phyloP scores from a whole-genome alignment of 2,329 filamentous ascomycete species.

The Kalmusia sp. region DNA sequence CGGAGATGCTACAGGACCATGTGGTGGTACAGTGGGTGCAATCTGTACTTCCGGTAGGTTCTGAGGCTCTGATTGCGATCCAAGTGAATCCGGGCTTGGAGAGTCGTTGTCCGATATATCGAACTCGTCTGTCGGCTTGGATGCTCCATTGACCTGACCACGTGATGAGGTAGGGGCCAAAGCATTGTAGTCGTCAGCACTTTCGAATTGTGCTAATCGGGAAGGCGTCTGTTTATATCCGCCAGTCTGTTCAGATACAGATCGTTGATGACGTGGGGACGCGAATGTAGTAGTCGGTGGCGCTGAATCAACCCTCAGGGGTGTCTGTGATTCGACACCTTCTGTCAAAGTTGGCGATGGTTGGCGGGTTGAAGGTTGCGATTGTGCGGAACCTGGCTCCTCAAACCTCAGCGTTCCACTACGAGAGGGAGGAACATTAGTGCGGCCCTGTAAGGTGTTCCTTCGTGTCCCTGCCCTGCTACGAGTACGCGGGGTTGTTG shows the following conservation, averaged over 20 bases:
- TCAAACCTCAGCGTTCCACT: conserved; percentile 51
- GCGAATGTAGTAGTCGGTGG: conserved; percentile 38
- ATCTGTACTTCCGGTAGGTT: conserved; percentile 42
- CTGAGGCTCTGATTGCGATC: conserved; percentile 25
- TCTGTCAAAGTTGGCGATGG: conserved; percentile 48
- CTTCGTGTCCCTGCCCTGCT: conserved; percentile 48
- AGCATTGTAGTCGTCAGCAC: conserved; percentile 35
- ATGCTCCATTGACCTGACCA: conserved; percentile 29
- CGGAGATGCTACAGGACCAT: conserved; percentile 78
- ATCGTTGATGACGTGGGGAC: conserved; percentile 54
- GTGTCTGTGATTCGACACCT: conserved; percentile 32
- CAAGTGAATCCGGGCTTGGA: conserved; percentile 20
- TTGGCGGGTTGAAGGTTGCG: conserved; percentile 54
- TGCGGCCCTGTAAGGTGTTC: conserved; percentile 50
- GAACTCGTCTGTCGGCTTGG: conserved; percentile 34
- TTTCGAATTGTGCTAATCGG: conserved; percentile 47
- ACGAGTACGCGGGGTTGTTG: conserved; percentile 46
- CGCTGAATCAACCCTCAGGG: conserved; percentile 53
- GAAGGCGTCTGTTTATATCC: conserved; percentile 52
- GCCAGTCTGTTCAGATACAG: conserved; percentile 55
- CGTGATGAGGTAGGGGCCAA: conserved; percentile 51
- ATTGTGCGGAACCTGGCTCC: conserved; percentile 49
- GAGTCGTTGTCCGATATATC: conserved; percentile 38
- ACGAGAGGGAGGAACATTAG: conserved; percentile 44
- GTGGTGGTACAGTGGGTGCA: conserved; percentile 56